Evolutionary conservation across 306 rosid species (phyloP), one percentile per base, ranked within the genome.

Genomic region (Trifolium pratense): DNA sequence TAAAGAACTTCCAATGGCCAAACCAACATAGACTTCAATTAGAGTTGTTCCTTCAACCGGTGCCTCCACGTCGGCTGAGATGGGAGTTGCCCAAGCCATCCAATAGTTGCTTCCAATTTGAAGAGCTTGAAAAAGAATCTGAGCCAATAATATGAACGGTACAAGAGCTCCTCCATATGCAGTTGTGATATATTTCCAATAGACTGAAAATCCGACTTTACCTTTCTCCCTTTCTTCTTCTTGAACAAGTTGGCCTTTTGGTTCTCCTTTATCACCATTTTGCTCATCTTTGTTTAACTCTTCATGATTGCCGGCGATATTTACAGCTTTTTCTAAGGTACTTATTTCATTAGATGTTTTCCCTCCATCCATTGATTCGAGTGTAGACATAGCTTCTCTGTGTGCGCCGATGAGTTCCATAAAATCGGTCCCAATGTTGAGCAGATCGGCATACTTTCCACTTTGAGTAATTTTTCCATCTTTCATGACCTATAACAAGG

Each of bases 151-250:
- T 79, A 93, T 79, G 64, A 93, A 71, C 3, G 97, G 98, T 61
- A 86, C 93, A 21, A 93, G 93, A 69, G 88, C 88, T 75, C 96
- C 98, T 78, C 93, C 87, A 49, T 88, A 89, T 4, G 96, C 91
- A 20, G 87, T 82, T 18, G 86, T 89, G 63, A 91, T 78, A 71
- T 84, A 93, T 34, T 88, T 85, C 97, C 96, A 89, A 40, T 89
- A 89, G 5, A 91, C 96, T 5, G 83, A 53, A 75, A 91, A 67
- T 37, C 91, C 90, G 76, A 91, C 98, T 74, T 11, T 83, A 45
- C 97, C 98, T 79, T 89, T 91, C 84, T 84, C 97, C 75, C 98
- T 89, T 82, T 91, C 98, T 86, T 93, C 98, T 73, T 89, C 96
- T 79, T 91, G 91, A 78, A 93, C 89, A 81, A 93, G 88, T 65